Evolutionary conservation across 78 protist genomes (phyloP).

Genomic region (Pelomyxa schiedti): DNA sequence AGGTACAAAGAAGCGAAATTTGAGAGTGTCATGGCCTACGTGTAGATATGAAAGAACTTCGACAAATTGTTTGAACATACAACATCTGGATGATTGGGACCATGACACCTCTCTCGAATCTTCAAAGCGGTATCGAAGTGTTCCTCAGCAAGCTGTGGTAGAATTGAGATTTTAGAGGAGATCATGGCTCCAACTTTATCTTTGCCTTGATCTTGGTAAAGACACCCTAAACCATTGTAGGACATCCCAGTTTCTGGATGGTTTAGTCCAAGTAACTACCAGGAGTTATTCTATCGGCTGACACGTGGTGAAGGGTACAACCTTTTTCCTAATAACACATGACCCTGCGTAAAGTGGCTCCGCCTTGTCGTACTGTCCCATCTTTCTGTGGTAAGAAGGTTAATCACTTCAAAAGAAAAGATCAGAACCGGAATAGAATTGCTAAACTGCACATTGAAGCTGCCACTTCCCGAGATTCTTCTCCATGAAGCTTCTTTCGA

Average conservation of each 20-base stretch:
- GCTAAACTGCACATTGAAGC: neutral
- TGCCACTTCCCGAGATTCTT: neutral
- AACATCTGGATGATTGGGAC: constrained; percentile 3
- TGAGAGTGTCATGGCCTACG: constrained; percentile 4
- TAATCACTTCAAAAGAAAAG: no score
- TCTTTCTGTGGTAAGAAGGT: no score
- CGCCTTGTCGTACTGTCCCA: neutral
- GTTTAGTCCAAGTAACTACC: neutral
- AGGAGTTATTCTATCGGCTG: no score
- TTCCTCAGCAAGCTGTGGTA: neutral
- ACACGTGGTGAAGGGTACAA: no score
- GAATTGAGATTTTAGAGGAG: no score
- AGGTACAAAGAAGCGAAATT: neutral
- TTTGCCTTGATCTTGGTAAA: neutral
- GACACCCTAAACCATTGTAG: neutral
- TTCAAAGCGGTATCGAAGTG: neutral
- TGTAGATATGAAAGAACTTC: no score
- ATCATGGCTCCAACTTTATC: no score
- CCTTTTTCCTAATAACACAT: neutral
- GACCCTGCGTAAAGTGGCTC: constrained; percentile 2
- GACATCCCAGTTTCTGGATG: neutral
- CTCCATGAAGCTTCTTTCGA: neutral
- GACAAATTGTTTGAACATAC: no score
- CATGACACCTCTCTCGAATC: neutral
- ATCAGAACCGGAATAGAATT: neutral